Evolutionary conservation across 257 asterid species (phyloP).

Genomic region (Solanum acaule): DNA sequence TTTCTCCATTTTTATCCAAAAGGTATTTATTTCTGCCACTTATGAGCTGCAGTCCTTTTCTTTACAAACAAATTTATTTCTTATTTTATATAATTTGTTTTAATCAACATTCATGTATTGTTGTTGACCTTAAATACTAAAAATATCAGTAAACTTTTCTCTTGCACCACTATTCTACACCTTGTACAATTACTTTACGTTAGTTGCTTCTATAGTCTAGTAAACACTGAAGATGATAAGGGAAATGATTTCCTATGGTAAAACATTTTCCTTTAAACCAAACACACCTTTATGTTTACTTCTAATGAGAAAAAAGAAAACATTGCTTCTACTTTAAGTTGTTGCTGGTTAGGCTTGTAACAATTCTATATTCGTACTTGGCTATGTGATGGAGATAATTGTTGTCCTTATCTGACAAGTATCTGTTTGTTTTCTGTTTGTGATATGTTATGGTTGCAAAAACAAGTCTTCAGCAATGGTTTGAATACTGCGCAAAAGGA

Average conservation of each 20-base stretch:
- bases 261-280: not conserved
- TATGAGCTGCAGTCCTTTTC: not conserved
- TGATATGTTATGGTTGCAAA: not conserved
- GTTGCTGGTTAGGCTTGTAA: not conserved
- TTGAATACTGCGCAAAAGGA: conserved; percentile 75
- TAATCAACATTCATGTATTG: not conserved
- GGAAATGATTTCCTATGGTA: not conserved
- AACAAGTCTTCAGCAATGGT: conserved; percentile 87
- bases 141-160: not conserved
- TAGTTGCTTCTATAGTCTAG: not conserved
- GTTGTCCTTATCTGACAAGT: not conserved
- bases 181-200: not conserved
- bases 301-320: not conserved
- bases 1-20: not conserved
- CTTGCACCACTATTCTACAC: not conserved
- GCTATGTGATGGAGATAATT: not conserved
- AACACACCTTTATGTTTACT: not conserved
- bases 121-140: not conserved
- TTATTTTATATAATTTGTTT: not conserved
- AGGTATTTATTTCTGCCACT: not conserved
- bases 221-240: not conserved
- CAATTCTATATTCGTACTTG: not conserved
- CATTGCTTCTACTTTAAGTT: not conserved
- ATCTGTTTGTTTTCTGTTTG: not conserved
- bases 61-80: not conserved